phyloP scores from a whole-genome alignment of 208 protist species.

The Trypanosoma mega region DNA sequence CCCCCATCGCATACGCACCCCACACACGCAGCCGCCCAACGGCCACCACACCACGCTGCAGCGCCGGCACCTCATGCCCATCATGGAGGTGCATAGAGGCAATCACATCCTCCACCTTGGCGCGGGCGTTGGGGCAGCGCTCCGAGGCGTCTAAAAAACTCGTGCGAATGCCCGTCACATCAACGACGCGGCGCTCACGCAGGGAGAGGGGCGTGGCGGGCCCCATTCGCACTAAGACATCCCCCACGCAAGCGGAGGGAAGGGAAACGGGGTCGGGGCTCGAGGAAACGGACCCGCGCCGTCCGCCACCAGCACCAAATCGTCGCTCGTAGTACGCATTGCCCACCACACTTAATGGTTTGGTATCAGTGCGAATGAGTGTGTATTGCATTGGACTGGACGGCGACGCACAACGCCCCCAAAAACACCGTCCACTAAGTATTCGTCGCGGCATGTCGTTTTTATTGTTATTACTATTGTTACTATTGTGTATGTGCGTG shows the following conservation, averaged over 20 bases:
- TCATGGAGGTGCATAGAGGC: constrained; percentile 84
- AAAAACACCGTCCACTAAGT: constrained; percentile 27
- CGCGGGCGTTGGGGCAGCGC: constrained; percentile 26
- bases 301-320: constrained; percentile 19
- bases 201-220: constrained; percentile 41
- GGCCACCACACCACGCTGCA: constrained; percentile 59
- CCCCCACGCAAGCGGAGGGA: constrained; percentile 12
- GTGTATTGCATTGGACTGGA: constrained; percentile 16
- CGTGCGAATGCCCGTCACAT: constrained; percentile 71
- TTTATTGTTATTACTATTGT: background rate
- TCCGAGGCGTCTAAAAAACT: constrained; percentile 61
- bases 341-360: constrained; percentile 50
- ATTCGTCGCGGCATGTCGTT: background rate
- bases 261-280: constrained; percentile 2
- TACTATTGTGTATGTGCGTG: too few species aligned
- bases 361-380: background rate
- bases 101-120: constrained; percentile 52
- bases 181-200: constrained; percentile 47
- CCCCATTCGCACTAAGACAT: constrained; percentile 35
- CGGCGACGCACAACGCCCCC: background rate
- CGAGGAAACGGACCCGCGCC: background rate
- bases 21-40: constrained; percentile 46
- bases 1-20: constrained; percentile 35
- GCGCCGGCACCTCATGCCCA: constrained; percentile 70
- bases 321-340: constrained; percentile 77